Percentiles rank a stretch among this genome's conserved stretches.
These are phyloP conservation scores for Aspergillus phoenicis DNA, from an alignment of 2,329 filamentous ascomycete species.

Conservation along the genomic window DNA sequence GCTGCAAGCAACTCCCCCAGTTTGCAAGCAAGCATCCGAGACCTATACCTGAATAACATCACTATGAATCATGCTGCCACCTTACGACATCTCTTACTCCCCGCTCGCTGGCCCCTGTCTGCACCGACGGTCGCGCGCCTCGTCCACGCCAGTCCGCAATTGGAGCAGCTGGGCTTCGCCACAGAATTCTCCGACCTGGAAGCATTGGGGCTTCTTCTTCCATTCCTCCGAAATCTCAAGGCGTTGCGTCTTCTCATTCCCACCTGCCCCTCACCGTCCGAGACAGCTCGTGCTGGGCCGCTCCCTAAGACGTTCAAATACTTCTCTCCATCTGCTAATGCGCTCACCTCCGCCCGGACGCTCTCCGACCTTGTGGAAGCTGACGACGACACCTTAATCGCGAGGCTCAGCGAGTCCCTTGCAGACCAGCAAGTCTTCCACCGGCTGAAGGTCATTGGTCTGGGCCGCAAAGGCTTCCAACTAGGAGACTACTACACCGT, in stretches of 20 bases:
- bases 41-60: slow-evolving; percentile 56
- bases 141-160: slow-evolving; percentile 57
- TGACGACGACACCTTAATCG: slow-evolving; percentile 38
- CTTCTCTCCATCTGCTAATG: not conserved
- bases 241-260: slow-evolving; percentile 47
- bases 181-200: slow-evolving; percentile 47
- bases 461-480: slow-evolving; percentile 45
- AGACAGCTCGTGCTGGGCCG: not conserved
- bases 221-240: slow-evolving; percentile 43
- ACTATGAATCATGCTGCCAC: slow-evolving; percentile 54
- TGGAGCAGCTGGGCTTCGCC: slow-evolving; percentile 61
- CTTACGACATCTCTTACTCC: slow-evolving; percentile 60
- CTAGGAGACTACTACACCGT: slow-evolving; percentile 41
- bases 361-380: slow-evolving; percentile 41
- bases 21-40: slow-evolving; percentile 38
- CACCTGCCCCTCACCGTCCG: slow-evolving; percentile 22
- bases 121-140: slow-evolving; percentile 53
- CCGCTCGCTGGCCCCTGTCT: slow-evolving; percentile 57
- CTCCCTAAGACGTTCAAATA: not conserved
- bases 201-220: slow-evolving; percentile 41
- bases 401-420: slow-evolving; percentile 35
- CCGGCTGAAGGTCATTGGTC: slow-evolving; percentile 38
- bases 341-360: slow-evolving; percentile 23
- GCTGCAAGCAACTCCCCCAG: slow-evolving; percentile 29
- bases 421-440: slow-evolving; percentile 37